Evolutionary conservation across 768 basidiomycete genomes (phyloP), one percentile per base, ranked within the genome.

Genomic region (Terana coerulea): DNA sequence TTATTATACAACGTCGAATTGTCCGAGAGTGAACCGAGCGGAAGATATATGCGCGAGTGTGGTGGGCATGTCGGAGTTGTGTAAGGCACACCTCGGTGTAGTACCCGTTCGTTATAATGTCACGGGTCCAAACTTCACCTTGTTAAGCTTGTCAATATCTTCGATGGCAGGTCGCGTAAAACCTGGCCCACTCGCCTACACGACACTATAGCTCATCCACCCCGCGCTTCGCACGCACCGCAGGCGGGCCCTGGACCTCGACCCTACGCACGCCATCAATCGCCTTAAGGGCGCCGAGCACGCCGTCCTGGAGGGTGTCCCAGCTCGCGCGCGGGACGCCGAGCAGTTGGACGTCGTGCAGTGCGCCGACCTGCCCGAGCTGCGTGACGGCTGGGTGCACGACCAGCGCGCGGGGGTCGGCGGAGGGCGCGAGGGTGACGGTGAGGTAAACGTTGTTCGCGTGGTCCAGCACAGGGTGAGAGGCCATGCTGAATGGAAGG

Each of bases 341-440:
- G 50, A 76, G 62, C n/a, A 77, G 58, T 51, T 75, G 76, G 14
- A 77, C 74, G 53, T 77, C 74, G 14, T 63, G 50, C 52, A 78
- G 55, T 50, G 65, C 61, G 17, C 75, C 76, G 15, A 77, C 73
- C 35, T 66, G 67, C 5, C 76, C 74, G 1, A 75, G 63, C 47
- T 74, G 62, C 0, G 59, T 61, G 41, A 76, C 52, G 10, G 67
- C 60, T 0, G 74, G 66, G 56, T 73, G 72, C 12, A 65, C 54
- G 15, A 58, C 55, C 28, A 77, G 63, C 8, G 60, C 55, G 24
- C 65, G 56, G 2, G 74, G 75, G 14, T 65, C 49, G 24, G 55
- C 49, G 0, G 63, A 57, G 1, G 70, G 58, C 12, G 67, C 61
- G 28, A 76, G 59, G 0, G 75, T 75, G 19, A 78, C 68, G 2